Evolutionary conservation across 768 basidiomycete species (phyloP), one percentile per base, ranked within the genome.

Genomic region (Leccinum barrowsii): DNA sequence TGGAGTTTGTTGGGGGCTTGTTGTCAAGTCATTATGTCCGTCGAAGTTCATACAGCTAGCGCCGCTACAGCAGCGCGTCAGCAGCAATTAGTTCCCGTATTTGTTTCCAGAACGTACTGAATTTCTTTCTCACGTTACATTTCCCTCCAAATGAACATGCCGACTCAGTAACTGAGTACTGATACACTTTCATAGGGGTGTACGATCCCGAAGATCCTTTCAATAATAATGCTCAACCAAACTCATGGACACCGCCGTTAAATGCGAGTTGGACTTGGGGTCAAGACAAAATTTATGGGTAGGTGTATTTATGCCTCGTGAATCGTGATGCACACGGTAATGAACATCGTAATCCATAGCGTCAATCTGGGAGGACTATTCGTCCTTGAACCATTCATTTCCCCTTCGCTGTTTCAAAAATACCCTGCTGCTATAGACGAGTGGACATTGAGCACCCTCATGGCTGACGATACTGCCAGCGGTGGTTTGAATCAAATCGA

Each of bases 221-320:
- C 77, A 86, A 85, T 74, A 85, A 88, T 69, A 77, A 80, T 46
- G 92, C 92, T 7, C 81, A 77, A 58, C 80, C 87, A 8, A 91
- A 94, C 65, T 84, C 81, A 2, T 94, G 89, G 86, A 87, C 89
- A 6, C 91, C 90, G 1, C 80, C 88, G 7, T 76, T 96, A 51
- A 89, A 88, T 74, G 78, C 85, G 65, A 81, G 76, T 26, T 96
- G 92, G 90, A 79, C 74, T 22, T 94, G 78, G 77, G 84, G 82
- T 13, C 74, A 75, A 52, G 81, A 91, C 75, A 82, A 76, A 46
- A 73, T 89, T 32, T 76, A 76, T 61, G 88, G 87, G 86, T 84
- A 67, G 62, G 77, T 66, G 77, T 66, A 4, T 26, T 49, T 42
- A 54, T 60, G 50, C 60, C 40, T 64, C 17, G 13, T 51, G 22